phyloP scores from a whole-genome alignment of 2,329 filamentous ascomycete species.

The Berkeleyomyces basicola region DNA sequence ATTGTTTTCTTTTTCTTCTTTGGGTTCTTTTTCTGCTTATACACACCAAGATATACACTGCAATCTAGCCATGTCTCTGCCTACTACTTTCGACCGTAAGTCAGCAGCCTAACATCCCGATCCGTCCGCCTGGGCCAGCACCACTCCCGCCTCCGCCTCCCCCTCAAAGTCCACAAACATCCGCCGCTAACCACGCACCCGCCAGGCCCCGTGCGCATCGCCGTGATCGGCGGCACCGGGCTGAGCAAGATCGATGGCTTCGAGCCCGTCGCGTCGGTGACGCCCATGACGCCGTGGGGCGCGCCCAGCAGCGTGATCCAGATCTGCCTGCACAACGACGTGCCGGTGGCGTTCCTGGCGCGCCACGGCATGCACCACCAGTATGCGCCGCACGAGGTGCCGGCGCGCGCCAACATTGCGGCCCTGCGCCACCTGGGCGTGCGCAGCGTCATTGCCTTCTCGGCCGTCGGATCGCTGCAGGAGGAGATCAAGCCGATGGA shows the following conservation, averaged over 20 bases:
- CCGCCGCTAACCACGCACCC: slow-evolving; percentile 7
- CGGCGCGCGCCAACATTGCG: slow-evolving; percentile 89
- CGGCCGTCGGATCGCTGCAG: slow-evolving; percentile 78
- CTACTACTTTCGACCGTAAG: slow-evolving; percentile 42
- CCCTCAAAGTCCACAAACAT: not conserved
- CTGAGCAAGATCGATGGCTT: slow-evolving; percentile 77
- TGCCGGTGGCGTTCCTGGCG: slow-evolving; percentile 79
- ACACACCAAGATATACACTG: not conserved
- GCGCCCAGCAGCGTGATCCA: slow-evolving; percentile 57
- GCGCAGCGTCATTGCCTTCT: slow-evolving; percentile 82
- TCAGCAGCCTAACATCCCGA: slow-evolving; percentile 6
- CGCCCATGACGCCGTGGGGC: slow-evolving; percentile 77
- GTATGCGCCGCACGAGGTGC: slow-evolving; percentile 86
- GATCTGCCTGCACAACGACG: slow-evolving; percentile 73
- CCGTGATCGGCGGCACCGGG: slow-evolving; percentile 85
- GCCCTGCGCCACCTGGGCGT: slow-evolving; percentile 85
- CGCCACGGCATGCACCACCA: slow-evolving; percentile 84
- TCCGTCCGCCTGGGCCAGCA: not conserved
- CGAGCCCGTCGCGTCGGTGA: slow-evolving; percentile 64
- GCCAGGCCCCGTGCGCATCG: slow-evolving; percentile 58
- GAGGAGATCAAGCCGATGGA: slow-evolving; percentile 91
- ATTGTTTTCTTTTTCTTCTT: not conserved
- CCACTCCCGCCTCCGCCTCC: not conserved
- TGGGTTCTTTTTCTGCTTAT: not conserved
- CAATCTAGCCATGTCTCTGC: slow-evolving; percentile 25